A percentile compares a stretch with the other conserved stretches of the same genome.
phyloP scores from a whole-genome alignment of 495 filamentous ascomycete genomes.

The Elaphomyces granulatus region DNA sequence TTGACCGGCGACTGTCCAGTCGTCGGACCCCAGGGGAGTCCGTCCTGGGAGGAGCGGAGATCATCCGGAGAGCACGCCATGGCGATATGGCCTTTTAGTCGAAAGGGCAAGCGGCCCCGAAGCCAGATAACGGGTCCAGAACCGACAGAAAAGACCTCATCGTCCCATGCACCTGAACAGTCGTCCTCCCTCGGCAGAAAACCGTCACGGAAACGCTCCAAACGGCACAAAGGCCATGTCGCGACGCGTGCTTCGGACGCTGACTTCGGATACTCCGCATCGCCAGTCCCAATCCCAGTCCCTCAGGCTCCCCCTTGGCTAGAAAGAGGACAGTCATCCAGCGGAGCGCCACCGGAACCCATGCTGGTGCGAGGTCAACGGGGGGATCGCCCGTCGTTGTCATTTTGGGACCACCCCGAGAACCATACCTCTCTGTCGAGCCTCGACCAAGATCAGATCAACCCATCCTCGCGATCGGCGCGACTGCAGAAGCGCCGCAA shows the following conservation, averaged over 20 bases:
- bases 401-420: constrained; percentile 33
- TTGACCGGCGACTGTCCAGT: too few species aligned
- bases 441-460: constrained; percentile 28
- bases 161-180: constrained; percentile 8
- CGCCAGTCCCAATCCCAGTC: constrained; percentile 8
- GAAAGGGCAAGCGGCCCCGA: constrained; percentile 41
- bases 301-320: too few species aligned
- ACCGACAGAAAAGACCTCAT: constrained; percentile 14
- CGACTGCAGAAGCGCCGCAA: constrained; percentile 47
- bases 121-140: constrained; percentile 29
- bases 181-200: constrained; percentile 21
- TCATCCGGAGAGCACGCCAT: too few species aligned
- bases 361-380: constrained; percentile 11
- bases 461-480: constrained; percentile 38
- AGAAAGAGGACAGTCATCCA: too few species aligned
- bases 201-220: constrained; percentile 29
- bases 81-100: constrained; percentile 69
- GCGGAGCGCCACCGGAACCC: constrained; percentile 13
- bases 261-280: constrained; percentile 6
- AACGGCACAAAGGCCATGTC: constrained; percentile 25
- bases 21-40: too few species aligned
- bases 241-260: too few species aligned
- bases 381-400: constrained; percentile 18
- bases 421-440: constrained; percentile 29
- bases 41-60: too few species aligned